Base-by-base conservation (phyloP, 768 basidiomycete species). In the Amyloporia xantha region DNA sequence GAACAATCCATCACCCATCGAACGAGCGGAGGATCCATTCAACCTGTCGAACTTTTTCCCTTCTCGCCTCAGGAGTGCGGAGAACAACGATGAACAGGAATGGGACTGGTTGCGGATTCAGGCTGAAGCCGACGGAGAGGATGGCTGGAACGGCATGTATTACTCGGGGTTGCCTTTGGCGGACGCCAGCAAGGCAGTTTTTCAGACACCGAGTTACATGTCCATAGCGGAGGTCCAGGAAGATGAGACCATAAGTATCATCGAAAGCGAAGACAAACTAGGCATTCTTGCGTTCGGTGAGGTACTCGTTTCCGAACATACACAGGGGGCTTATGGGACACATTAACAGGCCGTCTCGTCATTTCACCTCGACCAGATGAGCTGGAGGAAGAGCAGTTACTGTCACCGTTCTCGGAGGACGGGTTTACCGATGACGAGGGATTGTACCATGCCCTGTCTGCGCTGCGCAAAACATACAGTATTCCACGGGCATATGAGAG, bases 41-140 rank as follows among this genome's bases (percentile, higher is more conserved):
- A 73, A 62, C 58, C 65, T 79, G 48, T 59, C 62, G 26, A 69
- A 70, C 7, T 78, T 78, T 64, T 77, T 77, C 59, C 76, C 77
- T 3, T 55, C 71, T 9, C 54, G 54, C 36, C 49, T 58, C 47
- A 46, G 30, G 44, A 59, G 33, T 35, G 25, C 44, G 52, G 41
- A 50, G 19, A 47, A 40, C 62, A 62, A 59, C 20, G 62, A 64
- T 46, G 63, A 66, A 51, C 75, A 74, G 71, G 54, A 58, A 28
- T 78, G 77, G 77, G 56, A 74, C 58, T 59, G 59, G 49, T 50
- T 60, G 26, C 37, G 67, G 53, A 60, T 57, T 9, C 57, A 60
- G 41, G 56, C 49, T 24, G 46, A 51, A 12, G 57, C 54, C 20
- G 59, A 58, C 25, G 30, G 9, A 7, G 30, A 33, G 30, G 30